Evolutionary conservation across 169 alveolate genomes (phyloP).

Genomic region (Plasmodium vinckei): DNA sequence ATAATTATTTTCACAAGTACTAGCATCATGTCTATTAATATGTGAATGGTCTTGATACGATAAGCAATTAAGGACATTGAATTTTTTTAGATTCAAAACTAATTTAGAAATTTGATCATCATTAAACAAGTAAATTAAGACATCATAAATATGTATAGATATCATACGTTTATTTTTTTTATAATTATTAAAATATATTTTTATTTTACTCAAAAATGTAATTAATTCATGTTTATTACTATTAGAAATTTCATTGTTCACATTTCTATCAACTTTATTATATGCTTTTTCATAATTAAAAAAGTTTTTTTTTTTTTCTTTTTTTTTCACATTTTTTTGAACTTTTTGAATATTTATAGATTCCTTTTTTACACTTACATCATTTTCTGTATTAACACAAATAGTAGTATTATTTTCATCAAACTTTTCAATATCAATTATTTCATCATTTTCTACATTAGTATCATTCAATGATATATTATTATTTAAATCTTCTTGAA

Average conservation of each 20-base stretch:
- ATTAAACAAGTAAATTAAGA: constrained; percentile 6
- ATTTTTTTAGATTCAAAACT: constrained; percentile 27
- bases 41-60: neutral
- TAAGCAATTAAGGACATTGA: constrained; percentile 34
- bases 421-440: neutral
- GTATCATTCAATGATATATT: neutral
- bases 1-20: neutral
- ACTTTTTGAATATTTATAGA: neutral
- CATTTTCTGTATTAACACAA: neutral
- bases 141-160: constrained; percentile 36
- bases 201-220: constrained; percentile 12
- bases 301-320: constrained; percentile 1
- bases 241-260: neutral
- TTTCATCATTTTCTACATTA: neutral
- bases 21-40: neutral
- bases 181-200: constrained; percentile 53
- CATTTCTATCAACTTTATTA: neutral
- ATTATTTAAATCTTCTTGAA: neutral
- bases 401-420: neutral
- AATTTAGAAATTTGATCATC: constrained; percentile 8
- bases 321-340: neutral
- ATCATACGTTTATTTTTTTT: constrained; percentile 54
- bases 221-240: constrained; percentile 33
- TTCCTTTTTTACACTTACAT: neutral
- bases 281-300: neutral